Conservation (phyloP, 345 rosid genomes). For the Hibiscus syriacus region DNA sequence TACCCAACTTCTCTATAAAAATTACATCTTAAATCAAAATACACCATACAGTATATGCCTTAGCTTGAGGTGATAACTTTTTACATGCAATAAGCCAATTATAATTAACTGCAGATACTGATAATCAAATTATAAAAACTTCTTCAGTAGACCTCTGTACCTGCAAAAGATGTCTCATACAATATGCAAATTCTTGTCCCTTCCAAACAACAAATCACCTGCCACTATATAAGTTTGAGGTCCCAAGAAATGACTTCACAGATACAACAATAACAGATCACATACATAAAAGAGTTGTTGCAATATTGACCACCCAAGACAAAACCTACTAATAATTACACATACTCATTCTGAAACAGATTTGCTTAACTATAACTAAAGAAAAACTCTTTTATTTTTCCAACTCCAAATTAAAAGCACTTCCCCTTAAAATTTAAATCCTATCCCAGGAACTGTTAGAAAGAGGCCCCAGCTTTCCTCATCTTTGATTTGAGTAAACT, state of each 20-base stretch:
- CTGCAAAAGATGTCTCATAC: constrained; percentile 92
- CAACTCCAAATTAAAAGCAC: not conserved
- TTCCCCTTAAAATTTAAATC: not conserved
- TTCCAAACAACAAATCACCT: constrained; percentile 83
- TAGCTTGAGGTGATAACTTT: not conserved
- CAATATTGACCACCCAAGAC: not conserved
- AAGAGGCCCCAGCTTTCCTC: not conserved
- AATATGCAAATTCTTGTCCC: constrained; percentile 90
- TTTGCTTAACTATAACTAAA: not conserved
- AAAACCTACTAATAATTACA: not conserved
- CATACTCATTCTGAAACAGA: not conserved
- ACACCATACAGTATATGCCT: not conserved
- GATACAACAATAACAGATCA: not conserved
- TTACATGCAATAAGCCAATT: not conserved
- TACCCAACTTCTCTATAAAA: too few relatives aligned
- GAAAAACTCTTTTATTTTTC: not conserved
- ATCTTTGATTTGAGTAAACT: not conserved
- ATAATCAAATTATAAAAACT: constrained; percentile 3
- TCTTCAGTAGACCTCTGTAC: constrained; percentile 33
- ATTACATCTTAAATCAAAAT: constrained; percentile 3
- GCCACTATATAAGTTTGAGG: constrained; percentile 16
- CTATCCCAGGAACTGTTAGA: not conserved
- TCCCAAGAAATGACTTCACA: constrained; percentile 5
- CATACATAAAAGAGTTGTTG: not conserved
- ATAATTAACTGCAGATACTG: not conserved